Base-by-base conservation (phyloP, 208 protist species). In the Leptomonas pyrrhocoris region DNA sequence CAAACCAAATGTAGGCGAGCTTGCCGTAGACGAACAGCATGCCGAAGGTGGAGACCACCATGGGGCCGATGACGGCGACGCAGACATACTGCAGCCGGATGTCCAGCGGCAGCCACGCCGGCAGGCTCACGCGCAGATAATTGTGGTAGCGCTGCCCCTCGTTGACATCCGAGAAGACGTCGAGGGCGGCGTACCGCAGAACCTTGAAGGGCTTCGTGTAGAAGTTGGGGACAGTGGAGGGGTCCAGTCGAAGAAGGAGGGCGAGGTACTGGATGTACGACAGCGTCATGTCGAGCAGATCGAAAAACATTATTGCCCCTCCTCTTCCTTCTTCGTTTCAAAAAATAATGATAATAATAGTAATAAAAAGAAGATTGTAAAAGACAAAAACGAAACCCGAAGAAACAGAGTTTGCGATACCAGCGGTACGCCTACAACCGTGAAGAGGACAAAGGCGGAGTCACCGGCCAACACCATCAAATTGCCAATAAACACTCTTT, bases 211-310 rank as follows among this genome's bases (percentile, higher is more conserved):
- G 76, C 27, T 82, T 49, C 0, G 57, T 70, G 61, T 73, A 87
- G 66, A 92, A 88, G 21, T 66, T 28, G 0, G 85, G 84, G 31
- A 89, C 79, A 30, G 60, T 77, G 1, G 62, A 45, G 1, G 85
- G 80, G 2, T 83, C 71, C 30, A 92, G 76, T 2, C 67, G 73
- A 2, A 94, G 45, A 4, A 94, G 77, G 27, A 93, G 77, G 12
- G 69, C 70, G 34, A 94, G 46, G 61, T 90, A 92, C 76, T 94
- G 89, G 21, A 90, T 64, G 74, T 93, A 94, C 45, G 85, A 63
- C 62, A 77, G 54, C 13, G 80, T 84, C 77, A 94, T 90, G 28
- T 93, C 86, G 19, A 90, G 21, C 13, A 94, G 60, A 74, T 93
- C 87, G 74, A 82, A 80, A 60, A 90, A 86, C 80, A 86, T 90